Evolutionary conservation across 805 yeast genomes (phyloP).

Genomic region (Candida yuanshanica): DNA sequence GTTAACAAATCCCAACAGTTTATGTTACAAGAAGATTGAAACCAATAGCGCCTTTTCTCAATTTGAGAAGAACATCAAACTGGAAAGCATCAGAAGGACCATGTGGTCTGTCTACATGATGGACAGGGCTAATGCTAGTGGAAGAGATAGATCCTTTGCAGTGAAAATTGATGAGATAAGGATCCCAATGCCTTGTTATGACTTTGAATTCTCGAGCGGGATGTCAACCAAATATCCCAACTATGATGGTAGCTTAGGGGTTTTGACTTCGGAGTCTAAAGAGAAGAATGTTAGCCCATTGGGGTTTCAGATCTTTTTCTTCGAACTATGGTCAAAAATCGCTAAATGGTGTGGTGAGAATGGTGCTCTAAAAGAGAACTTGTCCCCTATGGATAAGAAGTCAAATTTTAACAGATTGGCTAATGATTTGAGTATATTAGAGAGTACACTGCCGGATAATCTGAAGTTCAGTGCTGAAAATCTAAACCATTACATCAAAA

Average conservation of each 20-base stretch:
- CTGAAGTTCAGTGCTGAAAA: constrained; percentile 24
- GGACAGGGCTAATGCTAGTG: constrained; percentile 36
- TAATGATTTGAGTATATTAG: constrained; percentile 21
- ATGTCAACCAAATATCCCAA: constrained; percentile 6
- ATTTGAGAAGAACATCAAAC: constrained; percentile 15
- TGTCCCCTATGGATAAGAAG: constrained; percentile 25
- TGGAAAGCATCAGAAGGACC: constrained; percentile 31
- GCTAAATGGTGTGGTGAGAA: constrained; percentile 35
- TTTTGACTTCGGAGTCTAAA: constrained; percentile 2
- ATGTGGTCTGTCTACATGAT: constrained; percentile 37
- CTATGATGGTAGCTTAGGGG: constrained; percentile 5
- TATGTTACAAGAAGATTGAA: constrained; percentile 13
- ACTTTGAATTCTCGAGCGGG: constrained; percentile 29
- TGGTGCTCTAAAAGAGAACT: constrained; percentile 26
- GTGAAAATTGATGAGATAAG: constrained; percentile 29
- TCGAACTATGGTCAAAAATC: constrained; percentile 33
- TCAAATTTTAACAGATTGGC: constrained; percentile 26
- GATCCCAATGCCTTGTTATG: constrained; percentile 28
- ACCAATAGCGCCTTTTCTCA: not conserved
- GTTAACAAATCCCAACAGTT: constrained; percentile 19
- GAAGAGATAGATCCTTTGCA: constrained; percentile 29
- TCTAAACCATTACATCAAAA: constrained; percentile 28
- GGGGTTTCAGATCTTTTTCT: constrained; percentile 27
- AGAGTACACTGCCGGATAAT: constrained; percentile 23
- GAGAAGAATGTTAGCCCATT: constrained; percentile 16